Evolutionary conservation across 805 yeast species (phyloP).

Genomic region (Nakazawaea siamensis): DNA sequence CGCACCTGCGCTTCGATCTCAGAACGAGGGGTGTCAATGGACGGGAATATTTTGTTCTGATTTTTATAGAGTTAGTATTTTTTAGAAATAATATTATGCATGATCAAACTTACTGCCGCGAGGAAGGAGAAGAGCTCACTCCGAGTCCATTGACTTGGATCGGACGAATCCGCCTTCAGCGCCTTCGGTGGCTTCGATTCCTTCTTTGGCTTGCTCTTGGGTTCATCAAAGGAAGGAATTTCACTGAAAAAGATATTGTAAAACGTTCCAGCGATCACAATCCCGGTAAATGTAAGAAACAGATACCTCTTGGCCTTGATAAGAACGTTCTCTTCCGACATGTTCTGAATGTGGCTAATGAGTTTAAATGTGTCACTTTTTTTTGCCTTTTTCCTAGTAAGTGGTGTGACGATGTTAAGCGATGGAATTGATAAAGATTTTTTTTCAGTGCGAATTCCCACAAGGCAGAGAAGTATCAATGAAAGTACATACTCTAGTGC

Average conservation of each 20-base stretch:
- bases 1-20: slow-evolving; percentile 2
- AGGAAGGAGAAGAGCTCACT: slow-evolving; percentile 9
- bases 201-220: slow-evolving; percentile 1
- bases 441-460: too few relatives aligned
- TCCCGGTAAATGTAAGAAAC: slow-evolving; percentile 9
- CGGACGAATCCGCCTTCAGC: background rate
- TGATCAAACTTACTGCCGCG: slow-evolving; percentile 7
- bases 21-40: slow-evolving; percentile 3
- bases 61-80: background rate
- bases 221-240: slow-evolving; percentile 6
- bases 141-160: slow-evolving; percentile 9
- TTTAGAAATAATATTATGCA: background rate
- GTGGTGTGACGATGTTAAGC: too few relatives aligned
- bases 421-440: too few relatives aligned
- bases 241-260: slow-evolving; percentile 8
- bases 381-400: background rate
- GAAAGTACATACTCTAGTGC: too few relatives aligned
- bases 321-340: too few relatives aligned
- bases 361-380: too few relatives aligned
- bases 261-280: slow-evolving; percentile 9
- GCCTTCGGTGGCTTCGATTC: background rate
- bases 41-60: slow-evolving; percentile 5
- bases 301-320: slow-evolving; percentile 4
- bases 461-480: too few relatives aligned
- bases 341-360: too few relatives aligned